phyloP scores from a whole-genome alignment of 352 stramenopile species.

The Globisporangium paroecandrum region DNA sequence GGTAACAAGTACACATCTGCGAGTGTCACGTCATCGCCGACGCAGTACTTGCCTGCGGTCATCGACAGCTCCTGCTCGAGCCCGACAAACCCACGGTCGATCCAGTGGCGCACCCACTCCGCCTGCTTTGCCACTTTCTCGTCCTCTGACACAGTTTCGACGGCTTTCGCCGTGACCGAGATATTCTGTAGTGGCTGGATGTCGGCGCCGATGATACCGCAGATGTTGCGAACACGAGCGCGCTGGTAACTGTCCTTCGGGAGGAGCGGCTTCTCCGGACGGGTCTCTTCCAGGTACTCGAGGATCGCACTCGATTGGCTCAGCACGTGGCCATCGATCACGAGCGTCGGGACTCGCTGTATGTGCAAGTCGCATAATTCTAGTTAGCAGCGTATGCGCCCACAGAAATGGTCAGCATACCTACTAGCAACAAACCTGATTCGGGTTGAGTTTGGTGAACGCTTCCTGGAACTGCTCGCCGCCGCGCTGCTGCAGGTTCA shows the following conservation, averaged over 20 bases:
- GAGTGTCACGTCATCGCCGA: conserved; percentile 82
- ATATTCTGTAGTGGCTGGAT: conserved; percentile 92
- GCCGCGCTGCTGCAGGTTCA: conserved; percentile 62
- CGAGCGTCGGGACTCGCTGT: conserved; percentile 74
- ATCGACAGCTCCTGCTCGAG: conserved; percentile 70
- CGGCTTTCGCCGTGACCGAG: conserved; percentile 51
- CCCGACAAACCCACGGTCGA: conserved; percentile 78
- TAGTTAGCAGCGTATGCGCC: too few species aligned
- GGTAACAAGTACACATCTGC: conserved; percentile 89
- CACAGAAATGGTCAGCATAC: neutral
- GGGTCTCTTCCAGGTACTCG: conserved; percentile 91
- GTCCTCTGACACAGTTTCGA: conserved; percentile 42
- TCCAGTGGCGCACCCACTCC: conserved; percentile 63
- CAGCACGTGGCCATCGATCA: conserved; percentile 67
- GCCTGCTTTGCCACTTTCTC: conserved; percentile 44
- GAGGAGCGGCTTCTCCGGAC: conserved; percentile 63
- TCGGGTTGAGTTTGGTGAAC: conserved; percentile 62
- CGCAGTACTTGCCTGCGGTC: conserved; percentile 60
- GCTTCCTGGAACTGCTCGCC: conserved; percentile 53
- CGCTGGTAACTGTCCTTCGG: conserved; percentile 63
- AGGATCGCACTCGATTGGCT: conserved; percentile 90
- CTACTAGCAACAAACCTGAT: conserved; percentile 33
- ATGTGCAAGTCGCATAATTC: neutral
- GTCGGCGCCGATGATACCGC: conserved; percentile 87
- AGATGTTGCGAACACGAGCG: conserved; percentile 83